Conservation (phyloP, 768 basidiomycete species). For the Tylopilus intermedius region DNA sequence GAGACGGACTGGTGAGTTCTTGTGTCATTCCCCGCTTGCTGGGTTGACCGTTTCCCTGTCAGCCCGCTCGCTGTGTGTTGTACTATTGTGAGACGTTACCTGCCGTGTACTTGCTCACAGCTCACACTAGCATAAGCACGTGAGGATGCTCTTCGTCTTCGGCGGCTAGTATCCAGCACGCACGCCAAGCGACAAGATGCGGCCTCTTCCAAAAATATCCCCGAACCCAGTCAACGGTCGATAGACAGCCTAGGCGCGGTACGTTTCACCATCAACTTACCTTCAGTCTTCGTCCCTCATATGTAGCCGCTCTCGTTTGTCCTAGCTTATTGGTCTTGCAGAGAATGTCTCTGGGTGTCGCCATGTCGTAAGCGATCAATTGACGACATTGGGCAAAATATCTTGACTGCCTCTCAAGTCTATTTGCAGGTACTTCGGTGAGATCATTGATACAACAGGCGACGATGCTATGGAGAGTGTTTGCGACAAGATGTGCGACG, state of each 20-base stretch:
- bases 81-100: conserved; percentile 61
- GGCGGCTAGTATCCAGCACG: conserved; percentile 44
- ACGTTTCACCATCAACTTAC: conserved; percentile 12
- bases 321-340: conserved; percentile 47
- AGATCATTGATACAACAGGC: conserved; percentile 50
- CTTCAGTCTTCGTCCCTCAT: conserved; percentile 18
- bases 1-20: conserved; percentile 63
- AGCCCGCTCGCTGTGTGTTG: conserved; percentile 78
- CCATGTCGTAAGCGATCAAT: conserved; percentile 53
- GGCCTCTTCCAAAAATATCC: conserved; percentile 43
- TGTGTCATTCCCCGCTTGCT: background rate
- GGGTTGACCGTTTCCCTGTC: background rate
- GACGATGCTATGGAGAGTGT: conserved; percentile 41
- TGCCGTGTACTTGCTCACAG: background rate
- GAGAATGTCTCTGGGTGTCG: conserved; percentile 60
- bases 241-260: conserved; percentile 62
- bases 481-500: conserved; percentile 81
- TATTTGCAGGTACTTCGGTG: conserved; percentile 80
- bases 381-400: background rate
- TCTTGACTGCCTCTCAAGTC: conserved; percentile 35
- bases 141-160: conserved; percentile 63
- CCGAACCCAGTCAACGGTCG: conserved; percentile 64
- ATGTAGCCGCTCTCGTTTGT: background rate
- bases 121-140: conserved; percentile 44
- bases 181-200: conserved; percentile 42